These are phyloP conservation scores for Epichloe amarillans DNA, from an alignment of 2,329 filamentous ascomycete species.

Conservation along the genomic window DNA sequence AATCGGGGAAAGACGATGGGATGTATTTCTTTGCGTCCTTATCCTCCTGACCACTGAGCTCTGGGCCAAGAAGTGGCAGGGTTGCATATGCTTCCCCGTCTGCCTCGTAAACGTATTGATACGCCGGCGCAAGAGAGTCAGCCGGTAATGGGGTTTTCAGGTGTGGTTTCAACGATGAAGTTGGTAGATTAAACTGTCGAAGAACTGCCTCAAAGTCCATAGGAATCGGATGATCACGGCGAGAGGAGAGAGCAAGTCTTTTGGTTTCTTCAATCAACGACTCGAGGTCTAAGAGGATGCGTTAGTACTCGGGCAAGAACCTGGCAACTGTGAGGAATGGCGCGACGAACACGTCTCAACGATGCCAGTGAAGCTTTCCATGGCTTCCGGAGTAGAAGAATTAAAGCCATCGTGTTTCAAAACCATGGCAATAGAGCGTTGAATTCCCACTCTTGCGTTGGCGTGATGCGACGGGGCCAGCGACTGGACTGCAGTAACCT, in stretches of 20 bases:
- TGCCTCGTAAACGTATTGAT: constrained; percentile 22
- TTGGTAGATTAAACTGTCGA: constrained; percentile 35
- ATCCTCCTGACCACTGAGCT: constrained; percentile 45
- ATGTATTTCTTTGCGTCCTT: constrained; percentile 44
- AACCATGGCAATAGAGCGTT: constrained; percentile 41
- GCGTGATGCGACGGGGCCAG: constrained; percentile 18
- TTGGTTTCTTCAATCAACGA: constrained; percentile 36
- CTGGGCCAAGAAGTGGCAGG: constrained; percentile 34
- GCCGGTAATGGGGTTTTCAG: constrained; percentile 37
- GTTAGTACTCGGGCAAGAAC: constrained; percentile 8
- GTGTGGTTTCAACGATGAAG: constrained; percentile 41
- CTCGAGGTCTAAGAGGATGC: constrained; percentile 28
- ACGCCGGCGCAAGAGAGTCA: constrained; percentile 24
- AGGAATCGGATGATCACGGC: constrained; percentile 40
- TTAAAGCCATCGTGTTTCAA: constrained; percentile 47
- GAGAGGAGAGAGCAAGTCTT: constrained; percentile 33
- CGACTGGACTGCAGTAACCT: constrained; percentile 9
- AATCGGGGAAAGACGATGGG: constrained; percentile 44
- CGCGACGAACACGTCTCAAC: constrained; percentile 42
- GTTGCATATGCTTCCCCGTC: constrained; percentile 28
- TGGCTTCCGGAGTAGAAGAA: constrained; percentile 37
- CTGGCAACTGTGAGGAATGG: neutral
- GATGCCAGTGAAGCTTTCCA: constrained; percentile 43
- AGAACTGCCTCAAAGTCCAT: constrained; percentile 44
- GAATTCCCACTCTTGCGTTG: constrained; percentile 27